These are phyloP conservation scores for Solanum dulcamara DNA, from an alignment of 257 asterid genomes.

Conservation along the genomic window DNA sequence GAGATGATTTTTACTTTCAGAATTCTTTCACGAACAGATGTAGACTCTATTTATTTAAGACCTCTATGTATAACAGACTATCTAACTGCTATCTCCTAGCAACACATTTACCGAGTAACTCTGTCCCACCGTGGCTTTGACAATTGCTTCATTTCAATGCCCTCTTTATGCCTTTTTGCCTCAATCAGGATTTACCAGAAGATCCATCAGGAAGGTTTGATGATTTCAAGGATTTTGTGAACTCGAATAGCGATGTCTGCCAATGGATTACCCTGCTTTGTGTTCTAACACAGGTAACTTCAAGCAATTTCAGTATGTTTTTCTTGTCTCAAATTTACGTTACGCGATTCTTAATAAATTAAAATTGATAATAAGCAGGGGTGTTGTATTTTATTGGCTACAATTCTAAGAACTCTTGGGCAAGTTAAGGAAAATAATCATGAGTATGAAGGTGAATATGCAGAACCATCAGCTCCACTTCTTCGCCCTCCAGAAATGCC, in stretches of 20 bases:
- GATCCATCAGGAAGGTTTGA: slow-evolving; percentile 27
- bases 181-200: slow-evolving; percentile 31
- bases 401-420: slow-evolving; percentile 24
- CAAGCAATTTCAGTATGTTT: not conserved
- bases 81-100: too few species aligned
- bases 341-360: not conserved
- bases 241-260: slow-evolving; percentile 18
- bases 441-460: not conserved
- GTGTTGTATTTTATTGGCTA: slow-evolving; percentile 30
- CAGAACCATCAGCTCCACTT: slow-evolving; percentile 13
- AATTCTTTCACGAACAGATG: too few species aligned
- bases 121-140: not conserved
- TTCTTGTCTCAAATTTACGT: not conserved
- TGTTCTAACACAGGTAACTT: slow-evolving; percentile 36
- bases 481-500: slow-evolving; percentile 1
- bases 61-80: too few species aligned
- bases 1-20: not conserved
- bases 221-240: slow-evolving; percentile 28
- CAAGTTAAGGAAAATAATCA: not conserved
- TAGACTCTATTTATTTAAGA: too few species aligned
- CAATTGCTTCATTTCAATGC: not conserved
- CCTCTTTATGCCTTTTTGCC: not conserved
- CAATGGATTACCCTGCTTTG: slow-evolving; percentile 21
- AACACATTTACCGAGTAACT: not conserved
- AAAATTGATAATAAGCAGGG: slow-evolving; percentile 24